Base-by-base conservation (phyloP, 208 protist species). In the Leishmania lainsoni region DNA sequence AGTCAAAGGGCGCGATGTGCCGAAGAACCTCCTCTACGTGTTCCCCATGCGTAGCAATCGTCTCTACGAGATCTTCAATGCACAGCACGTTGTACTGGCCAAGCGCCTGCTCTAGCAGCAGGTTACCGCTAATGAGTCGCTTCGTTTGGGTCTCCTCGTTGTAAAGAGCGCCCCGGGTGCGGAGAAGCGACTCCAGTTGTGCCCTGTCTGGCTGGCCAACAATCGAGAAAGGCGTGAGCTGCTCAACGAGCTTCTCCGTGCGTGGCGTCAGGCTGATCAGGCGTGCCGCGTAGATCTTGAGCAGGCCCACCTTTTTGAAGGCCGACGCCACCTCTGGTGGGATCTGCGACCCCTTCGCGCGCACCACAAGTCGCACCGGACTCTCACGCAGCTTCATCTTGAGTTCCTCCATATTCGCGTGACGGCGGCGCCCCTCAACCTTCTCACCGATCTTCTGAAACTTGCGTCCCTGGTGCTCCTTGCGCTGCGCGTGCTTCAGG, bases 371-470 rank as follows among this genome's bases (percentile, higher is more conserved):
- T 59, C 91, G 84, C 29, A 94, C 87, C 42, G 86, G 81, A 70
- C 81, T 89, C 6, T 92, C 84, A 54, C 88, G 87, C 32, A 96
- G 87, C 35, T 58, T 79, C 54, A 84, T 79, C 16, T 76, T 52
- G 35, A 95, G 86, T 48, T 65, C 76, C 48, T 81, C 84, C 3
- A 71, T 71, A 48, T 90, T 82, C 42, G 81, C 77, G 71, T 84
- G 89, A 10, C 82, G 84, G 12, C 85, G 86, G 58, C 86, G 83
- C 4, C 92, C 92, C 32, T 90, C 78, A 22, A 90, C 78, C 80
- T 89, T 90, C 85, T 97, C 94, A 4, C 92, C 92, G 68, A 96
- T 93, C 82, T 97, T 97, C 42, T 87, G 89, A 68, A 97, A 97
- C 35, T 82, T 78, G 26, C 83, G 81, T 0, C 90, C 89, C 81